Percentiles rank a stretch among this genome's conserved stretches.
Evolutionary conservation across 352 stramenopile genomes (phyloP).

Genomic region (Phytopythium aichiense): DNA sequence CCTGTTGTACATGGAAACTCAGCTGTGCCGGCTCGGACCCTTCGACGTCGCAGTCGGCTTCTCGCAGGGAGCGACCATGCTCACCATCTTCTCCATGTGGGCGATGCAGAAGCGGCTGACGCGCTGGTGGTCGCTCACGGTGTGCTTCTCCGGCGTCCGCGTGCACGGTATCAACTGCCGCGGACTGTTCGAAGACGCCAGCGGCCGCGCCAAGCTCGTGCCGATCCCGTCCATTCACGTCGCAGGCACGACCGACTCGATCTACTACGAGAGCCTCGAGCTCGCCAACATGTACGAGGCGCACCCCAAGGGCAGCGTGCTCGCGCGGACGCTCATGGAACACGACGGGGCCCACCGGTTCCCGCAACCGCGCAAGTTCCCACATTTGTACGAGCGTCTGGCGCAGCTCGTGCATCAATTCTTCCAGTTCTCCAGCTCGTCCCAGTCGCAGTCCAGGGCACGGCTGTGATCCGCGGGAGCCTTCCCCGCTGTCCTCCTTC

Average conservation of each 20-base stretch:
- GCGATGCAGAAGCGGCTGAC: slow-evolving; percentile 24
- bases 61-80: slow-evolving; percentile 48
- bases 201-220: slow-evolving; percentile 14
- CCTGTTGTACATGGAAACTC: slow-evolving; percentile 33
- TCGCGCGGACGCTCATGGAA: slow-evolving; percentile 25
- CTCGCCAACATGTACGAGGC: slow-evolving; percentile 21
- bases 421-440: slow-evolving; percentile 19
- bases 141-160: slow-evolving; percentile 40
- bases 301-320: slow-evolving; percentile 10
- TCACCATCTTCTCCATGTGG: slow-evolving; percentile 34
- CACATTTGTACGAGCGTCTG: slow-evolving; percentile 22
- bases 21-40: slow-evolving; percentile 31
- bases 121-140: slow-evolving; percentile 33
- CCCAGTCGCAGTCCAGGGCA: not conserved
- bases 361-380: slow-evolving; percentile 23
- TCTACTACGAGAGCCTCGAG: slow-evolving; percentile 15
- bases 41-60: slow-evolving; percentile 56
- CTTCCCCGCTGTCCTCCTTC: not conserved
- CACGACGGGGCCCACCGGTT: slow-evolving; percentile 45
- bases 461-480: not conserved
- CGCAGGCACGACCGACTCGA: slow-evolving; percentile 19
- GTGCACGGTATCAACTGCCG: slow-evolving; percentile 31
- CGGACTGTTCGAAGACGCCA: slow-evolving; percentile 27
- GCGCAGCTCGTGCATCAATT: slow-evolving; percentile 11
- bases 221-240: slow-evolving; percentile 27